Base-by-base conservation (phyloP, 257 asterid genomes). In the Nicotiana obtusifolia region DNA sequence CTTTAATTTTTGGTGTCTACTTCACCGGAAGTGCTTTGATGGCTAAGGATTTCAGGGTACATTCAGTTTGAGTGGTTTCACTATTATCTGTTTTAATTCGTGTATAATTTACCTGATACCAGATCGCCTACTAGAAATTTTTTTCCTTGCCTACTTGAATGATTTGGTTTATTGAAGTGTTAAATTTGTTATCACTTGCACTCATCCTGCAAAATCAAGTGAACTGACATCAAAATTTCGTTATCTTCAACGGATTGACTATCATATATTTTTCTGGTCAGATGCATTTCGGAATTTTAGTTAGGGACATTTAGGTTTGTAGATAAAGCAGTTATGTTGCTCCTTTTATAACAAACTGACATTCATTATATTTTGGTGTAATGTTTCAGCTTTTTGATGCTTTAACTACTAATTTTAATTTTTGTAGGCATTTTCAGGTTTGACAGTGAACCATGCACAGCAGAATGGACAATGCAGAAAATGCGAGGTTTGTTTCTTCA, bases 1-100 rank as follows among this genome's bases (percentile, higher is more conserved):
- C 91, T 78, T 82, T 91, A 90, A 30, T 94, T 76, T 92, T 84
- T 79, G 90, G 88, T n/a, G 87, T 87, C 85, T 93, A 89, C 91
- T 89, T 93, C 78, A 54, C 89, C 15, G 88, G 94, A 33, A 86
- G 86, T 77, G 90, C 91, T 33, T 88, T 93, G 86, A 80, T 93
- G 37, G 86, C 88, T 57, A 88, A 80, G 83, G 91, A 91, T 77
- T 81, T 79, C 30, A 80, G 71, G 90, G 99, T 90, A 88, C 41
- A 73, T 44, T 44, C 60, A 47, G 47, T 73, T 44, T 56, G 37
- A 47, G 61, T 73, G 37, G 30, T 14, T 52, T 52, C 19, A 14
- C 19, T 52, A 52, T 52, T 11, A 0, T n/a, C 22, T 37, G 1
- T 47, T 14, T 71, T 71, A n/a, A 30, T 47, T 41, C 49, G 33